Evolutionary conservation across 2,329 filamentous ascomycete genomes (phyloP).

Genomic region (Colletotrichum abscissum): DNA sequence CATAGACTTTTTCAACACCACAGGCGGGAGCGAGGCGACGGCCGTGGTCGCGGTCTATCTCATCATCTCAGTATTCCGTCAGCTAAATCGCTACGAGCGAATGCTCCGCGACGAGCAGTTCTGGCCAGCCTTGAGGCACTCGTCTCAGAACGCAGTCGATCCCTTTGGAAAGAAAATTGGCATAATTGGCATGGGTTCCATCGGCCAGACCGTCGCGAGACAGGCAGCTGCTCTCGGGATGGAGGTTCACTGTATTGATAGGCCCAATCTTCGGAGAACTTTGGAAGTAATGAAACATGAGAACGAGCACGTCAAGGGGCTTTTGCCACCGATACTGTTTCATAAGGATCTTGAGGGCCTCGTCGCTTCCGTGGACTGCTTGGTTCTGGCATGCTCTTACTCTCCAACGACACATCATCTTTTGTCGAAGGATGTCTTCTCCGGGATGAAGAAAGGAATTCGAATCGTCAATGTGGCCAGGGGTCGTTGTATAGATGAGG

Average conservation of each 20-base stretch:
- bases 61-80: slow-evolving; percentile 13
- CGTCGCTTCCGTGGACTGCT: slow-evolving; percentile 5
- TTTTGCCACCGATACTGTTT: not conserved
- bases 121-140: not conserved
- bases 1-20: not conserved
- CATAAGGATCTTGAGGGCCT: not conserved
- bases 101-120: slow-evolving; percentile 8
- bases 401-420: slow-evolving; percentile 36
- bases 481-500: slow-evolving; percentile 38
- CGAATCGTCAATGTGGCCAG: slow-evolving; percentile 38
- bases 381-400: slow-evolving; percentile 37
- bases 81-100: slow-evolving; percentile 1
- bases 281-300: not conserved
- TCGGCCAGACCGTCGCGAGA: slow-evolving; percentile 4
- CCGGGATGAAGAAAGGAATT: slow-evolving; percentile 34
- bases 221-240: slow-evolving; percentile 12
- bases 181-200: slow-evolving; percentile 17
- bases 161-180: slow-evolving; percentile 6
- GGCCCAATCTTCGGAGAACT: slow-evolving; percentile 5
- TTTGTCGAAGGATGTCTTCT: slow-evolving; percentile 18
- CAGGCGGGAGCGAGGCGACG: slow-evolving; percentile 18
- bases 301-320: not conserved
- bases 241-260: slow-evolving; percentile 13
- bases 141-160: not conserved
- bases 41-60: slow-evolving; percentile 10